Base-by-base conservation (phyloP, 2,329 filamentous ascomycete species). In the Penicillium sp. region DNA sequence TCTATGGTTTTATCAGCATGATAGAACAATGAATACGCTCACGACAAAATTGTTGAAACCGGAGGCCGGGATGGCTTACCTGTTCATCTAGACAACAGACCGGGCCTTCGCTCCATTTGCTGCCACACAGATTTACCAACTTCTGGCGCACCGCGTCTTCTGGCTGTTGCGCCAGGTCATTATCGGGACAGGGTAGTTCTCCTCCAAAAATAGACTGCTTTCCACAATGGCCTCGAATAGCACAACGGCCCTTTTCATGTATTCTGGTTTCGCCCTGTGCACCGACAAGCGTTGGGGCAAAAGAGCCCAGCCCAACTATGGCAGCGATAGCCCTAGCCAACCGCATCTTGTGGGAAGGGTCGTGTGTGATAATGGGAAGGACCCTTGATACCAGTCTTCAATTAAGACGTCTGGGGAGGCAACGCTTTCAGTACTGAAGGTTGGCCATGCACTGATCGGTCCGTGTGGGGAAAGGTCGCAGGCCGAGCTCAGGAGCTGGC, bases 171-270 rank as follows among this genome's bases (percentile, higher is more conserved):
- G 94, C 94, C 35, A 87, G 78, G 4, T 82, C 91, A 71, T 99
- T 99, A 75, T 99, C 93, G 15, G 92, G 86, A 70, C 94, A 99
- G 4, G 94, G 94, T 57, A 97, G 80, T 63, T 96, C 85, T 55
- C 90, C 88, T 53, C 91, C 90, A 67, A 97, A 97, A 71, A 94
- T 88, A 60, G 88, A 87, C 75, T 93, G 87, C 73, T 91, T 92
- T 46, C 94, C 94, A 71, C 94, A 99, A 60, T 95, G 88, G 8
- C 91, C 91, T 47, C 93, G 85, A 59, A 97, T 90, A 1, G 93
- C 91, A 74, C 93, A 97, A 61, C 93, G 84, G 39, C 93, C 93
- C 47, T 87, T 80, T 74, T 97, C 92, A 65, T 97, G 93, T 61
- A 86, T 89, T 50, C 67, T 64, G 6, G 74, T 76, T 42, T 68